Evolutionary conservation across 2,329 filamentous ascomycete genomes (phyloP), one percentile per base, ranked within the genome.

Genomic region (Sphaceloma murrayae): DNA sequence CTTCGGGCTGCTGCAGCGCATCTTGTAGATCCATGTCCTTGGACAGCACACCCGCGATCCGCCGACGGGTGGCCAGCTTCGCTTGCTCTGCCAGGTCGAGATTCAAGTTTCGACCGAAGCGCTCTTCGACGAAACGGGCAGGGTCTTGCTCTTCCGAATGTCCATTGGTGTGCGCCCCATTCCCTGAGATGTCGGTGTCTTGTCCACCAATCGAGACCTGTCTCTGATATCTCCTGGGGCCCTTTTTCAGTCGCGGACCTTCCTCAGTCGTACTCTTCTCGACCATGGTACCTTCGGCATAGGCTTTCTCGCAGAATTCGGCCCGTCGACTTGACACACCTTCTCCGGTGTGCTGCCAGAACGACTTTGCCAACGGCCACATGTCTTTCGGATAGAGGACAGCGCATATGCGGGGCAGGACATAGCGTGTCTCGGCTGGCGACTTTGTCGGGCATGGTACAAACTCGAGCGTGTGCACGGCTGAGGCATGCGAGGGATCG

Each of bases 321-420:
- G 86, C 88, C 30, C 87, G 77, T 39, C 91, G 80, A 60, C 88
- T 95, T 1, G 88, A 95, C 10, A 94, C 73, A 11, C 91, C 91
- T 49, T 94, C 88, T 14, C 91, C 91, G 1, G 85, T 83, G 62
- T 98, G 91, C 61, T 96, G 91, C 91, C 91, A 98, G 57, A 94
- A 95, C 56, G 87, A 77, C 62, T 95, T 96, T n/a, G 86, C 85
- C 48, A 83, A 63, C 3, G 76, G 65, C 54, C 81, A 88, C 13
- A 77, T 65, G 9, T 78, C 74, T 34, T 73, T 68, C 0, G 80
- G 76, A 54, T 82, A 86, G 31, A 96, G 59, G 2, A 94, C 78
- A 17, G 67, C 68, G 4, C 63, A 69, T 3, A 72, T 51, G 29
- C 55, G 60, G 0, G 68, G 67, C 14, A 63, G 61, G 3, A 69